A percentile compares a stretch with the other conserved stretches of the same genome.
phyloP scores from a whole-genome alignment of 2,329 filamentous ascomycete species.

The Fusarium metavorans region DNA sequence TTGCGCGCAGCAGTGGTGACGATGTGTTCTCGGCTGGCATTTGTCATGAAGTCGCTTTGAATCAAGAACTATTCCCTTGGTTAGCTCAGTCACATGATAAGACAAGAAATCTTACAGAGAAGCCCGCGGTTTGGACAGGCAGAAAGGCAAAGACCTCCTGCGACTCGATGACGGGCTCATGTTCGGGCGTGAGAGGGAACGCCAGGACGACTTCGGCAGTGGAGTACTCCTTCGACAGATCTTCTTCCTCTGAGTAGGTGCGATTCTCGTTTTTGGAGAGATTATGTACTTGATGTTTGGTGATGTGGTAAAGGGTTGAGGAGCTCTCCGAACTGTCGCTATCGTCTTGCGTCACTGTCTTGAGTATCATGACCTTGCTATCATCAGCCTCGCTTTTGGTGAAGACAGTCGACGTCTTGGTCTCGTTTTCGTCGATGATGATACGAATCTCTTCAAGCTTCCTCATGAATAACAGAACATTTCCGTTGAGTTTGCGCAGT shows the following conservation, averaged over 20 bases:
- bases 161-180: neutral
- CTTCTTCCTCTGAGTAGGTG: neutral
- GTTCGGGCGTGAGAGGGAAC: constrained; percentile 12
- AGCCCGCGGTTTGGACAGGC: constrained; percentile 7
- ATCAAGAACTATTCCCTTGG: constrained; percentile 25
- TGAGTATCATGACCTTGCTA: constrained; percentile 10
- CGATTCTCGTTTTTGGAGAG: constrained; percentile 26
- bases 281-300: neutral
- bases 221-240: neutral
- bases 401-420: constrained; percentile 6
- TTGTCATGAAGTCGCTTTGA: constrained; percentile 31
- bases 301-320: constrained; percentile 25
- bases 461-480: constrained; percentile 23
- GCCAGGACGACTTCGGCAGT: constrained; percentile 33
- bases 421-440: neutral
- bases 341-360: neutral
- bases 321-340: neutral
- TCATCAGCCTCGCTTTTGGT: constrained; percentile 5
- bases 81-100: neutral
- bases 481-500: constrained; percentile 13
- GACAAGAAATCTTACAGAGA: constrained; percentile 6
- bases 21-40: constrained; percentile 26
- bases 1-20: constrained; percentile 24
- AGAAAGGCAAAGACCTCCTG: constrained; percentile 34
- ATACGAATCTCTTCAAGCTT: constrained; percentile 21